A percentile compares a stretch with the other conserved stretches of the same genome.
phyloP scores from a whole-genome alignment of 2,329 filamentous ascomycete genomes.

The Stachybotrys chlorohalonatus region DNA sequence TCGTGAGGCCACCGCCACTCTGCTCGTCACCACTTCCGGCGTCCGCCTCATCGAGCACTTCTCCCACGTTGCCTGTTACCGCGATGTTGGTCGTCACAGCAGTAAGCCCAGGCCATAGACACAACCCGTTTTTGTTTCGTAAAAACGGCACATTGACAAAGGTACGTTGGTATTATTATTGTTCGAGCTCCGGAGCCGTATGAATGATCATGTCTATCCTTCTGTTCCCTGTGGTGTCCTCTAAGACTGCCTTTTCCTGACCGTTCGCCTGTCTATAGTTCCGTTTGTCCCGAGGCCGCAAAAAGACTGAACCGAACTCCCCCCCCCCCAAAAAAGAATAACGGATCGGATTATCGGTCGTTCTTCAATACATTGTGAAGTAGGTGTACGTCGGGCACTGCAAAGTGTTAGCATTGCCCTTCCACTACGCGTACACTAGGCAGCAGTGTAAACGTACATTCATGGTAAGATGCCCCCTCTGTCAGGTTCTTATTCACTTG shows the following conservation, averaged over 20 bases:
- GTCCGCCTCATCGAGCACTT: too few relatives aligned
- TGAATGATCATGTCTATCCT: conserved; percentile 15
- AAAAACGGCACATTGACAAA: neutral
- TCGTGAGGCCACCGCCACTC: too few relatives aligned
- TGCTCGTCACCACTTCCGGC: too few relatives aligned
- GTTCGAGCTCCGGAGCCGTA: conserved; percentile 5
- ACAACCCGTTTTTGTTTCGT: too few relatives aligned
- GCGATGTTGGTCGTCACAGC: too few relatives aligned
- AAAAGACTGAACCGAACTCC: neutral
- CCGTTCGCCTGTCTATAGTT: neutral
- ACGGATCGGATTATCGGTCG: neutral
- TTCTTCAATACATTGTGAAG: neutral
- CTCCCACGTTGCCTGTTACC: too few relatives aligned
- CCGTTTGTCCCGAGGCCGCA: neutral
- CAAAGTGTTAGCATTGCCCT: neutral
- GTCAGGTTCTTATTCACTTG: conserved; percentile 5
- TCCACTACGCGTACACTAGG: neutral
- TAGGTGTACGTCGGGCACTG: neutral
- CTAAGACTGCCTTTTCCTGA: neutral
- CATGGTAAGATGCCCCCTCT: too few relatives aligned
- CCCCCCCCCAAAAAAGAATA: neutral
- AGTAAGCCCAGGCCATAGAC: too few relatives aligned
- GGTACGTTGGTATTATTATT: neutral
- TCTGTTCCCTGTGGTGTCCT: conserved; percentile 3
- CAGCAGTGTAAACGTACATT: neutral